Evolutionary conservation across 371 early-diverging fungal genomes (phyloP).

Genomic region (Lichtheimia ramosa): DNA sequence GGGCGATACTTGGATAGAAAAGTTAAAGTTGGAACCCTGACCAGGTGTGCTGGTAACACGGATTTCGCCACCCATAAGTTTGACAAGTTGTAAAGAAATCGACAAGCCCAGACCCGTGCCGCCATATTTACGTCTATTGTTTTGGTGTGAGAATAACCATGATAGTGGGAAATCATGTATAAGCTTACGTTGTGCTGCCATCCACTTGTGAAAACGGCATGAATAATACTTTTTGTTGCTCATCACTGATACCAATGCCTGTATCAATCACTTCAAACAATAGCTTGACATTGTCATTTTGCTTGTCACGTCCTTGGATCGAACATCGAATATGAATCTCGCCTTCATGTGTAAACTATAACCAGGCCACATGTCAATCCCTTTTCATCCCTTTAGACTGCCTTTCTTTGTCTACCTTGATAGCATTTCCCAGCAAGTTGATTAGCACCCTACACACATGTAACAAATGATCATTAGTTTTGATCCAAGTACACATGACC

Average conservation of each 20-base stretch:
- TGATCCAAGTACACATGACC: too few species aligned
- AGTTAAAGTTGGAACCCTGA: constrained; percentile 59
- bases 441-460: constrained; percentile 27
- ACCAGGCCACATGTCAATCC: constrained; percentile 3
- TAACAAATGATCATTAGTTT: not conserved
- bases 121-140: constrained; percentile 53
- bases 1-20: constrained; percentile 39
- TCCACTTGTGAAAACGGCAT: constrained; percentile 62
- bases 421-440: constrained; percentile 43
- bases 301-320: constrained; percentile 9
- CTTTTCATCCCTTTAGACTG: too few species aligned
- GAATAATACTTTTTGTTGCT: constrained; percentile 57
- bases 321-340: constrained; percentile 35
- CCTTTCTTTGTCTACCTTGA: constrained; percentile 18
- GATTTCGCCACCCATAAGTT: constrained; percentile 58
- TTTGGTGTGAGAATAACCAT: not conserved
- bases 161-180: not conserved
- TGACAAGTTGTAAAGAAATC: constrained; percentile 57
- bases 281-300: constrained; percentile 12
- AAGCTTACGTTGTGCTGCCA: constrained; percentile 44
- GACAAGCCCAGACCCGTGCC: constrained; percentile 66
- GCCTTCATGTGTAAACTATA: constrained; percentile 3
- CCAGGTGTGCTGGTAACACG: constrained; percentile 54
- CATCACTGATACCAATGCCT: constrained; percentile 58
- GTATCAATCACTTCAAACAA: constrained; percentile 47